Evolutionary conservation across 1,284 basidiomycete species (phyloP).

Genomic region (Heterobasidion irregulare): DNA sequence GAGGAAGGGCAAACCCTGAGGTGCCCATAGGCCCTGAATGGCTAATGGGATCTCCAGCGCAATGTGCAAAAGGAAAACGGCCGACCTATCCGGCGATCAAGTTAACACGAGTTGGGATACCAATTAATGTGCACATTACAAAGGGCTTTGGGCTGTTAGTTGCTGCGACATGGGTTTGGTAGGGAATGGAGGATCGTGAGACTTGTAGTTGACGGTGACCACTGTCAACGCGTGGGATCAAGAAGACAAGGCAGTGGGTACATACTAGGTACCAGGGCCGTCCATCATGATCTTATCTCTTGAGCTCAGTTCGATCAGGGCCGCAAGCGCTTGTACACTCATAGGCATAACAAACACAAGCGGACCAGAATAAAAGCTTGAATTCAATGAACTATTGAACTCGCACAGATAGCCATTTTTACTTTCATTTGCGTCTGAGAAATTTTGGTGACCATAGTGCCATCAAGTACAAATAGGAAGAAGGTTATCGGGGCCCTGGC

Average conservation of each 20-base stretch:
- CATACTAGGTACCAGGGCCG: too few relatives aligned
- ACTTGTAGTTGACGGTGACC: background rate
- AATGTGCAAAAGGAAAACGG: slow-evolving; percentile 69
- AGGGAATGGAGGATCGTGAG: background rate
- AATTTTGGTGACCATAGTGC: too few relatives aligned
- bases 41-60: slow-evolving; percentile 70
- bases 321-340: background rate
- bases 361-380: background rate
- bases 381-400: background rate
- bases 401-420: too few relatives aligned
- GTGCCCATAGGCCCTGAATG: slow-evolving; percentile 63
- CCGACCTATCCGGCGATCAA: slow-evolving; percentile 32
- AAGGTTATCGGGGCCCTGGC: too few relatives aligned
- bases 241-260: too few relatives aligned
- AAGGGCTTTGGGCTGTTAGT: slow-evolving; percentile 6
- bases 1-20: slow-evolving; percentile 57
- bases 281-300: background rate
- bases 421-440: too few relatives aligned
- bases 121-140: background rate
- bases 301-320: background rate
- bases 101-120: background rate
- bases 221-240: too few relatives aligned
- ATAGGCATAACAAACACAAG: background rate
- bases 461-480: too few relatives aligned
- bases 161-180: background rate